Evolutionary conservation across 2,329 filamentous ascomycete species (phyloP).

Genomic region (Fusarium sp.): DNA sequence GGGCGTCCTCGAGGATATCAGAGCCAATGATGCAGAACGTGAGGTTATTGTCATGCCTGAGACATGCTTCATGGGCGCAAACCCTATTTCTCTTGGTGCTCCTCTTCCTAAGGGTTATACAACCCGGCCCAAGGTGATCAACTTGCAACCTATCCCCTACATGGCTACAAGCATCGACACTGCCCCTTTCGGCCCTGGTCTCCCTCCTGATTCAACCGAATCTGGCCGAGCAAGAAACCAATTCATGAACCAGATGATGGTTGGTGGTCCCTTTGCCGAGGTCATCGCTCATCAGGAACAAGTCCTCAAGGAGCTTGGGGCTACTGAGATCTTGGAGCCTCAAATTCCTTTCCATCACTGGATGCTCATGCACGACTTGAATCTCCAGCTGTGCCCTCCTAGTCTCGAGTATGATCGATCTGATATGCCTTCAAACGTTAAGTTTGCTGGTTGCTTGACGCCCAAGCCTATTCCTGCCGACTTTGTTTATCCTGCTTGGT

Average conservation of each 20-base stretch:
- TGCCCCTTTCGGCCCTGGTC: conserved; percentile 52
- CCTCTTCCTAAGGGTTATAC: conserved; percentile 53
- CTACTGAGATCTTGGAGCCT: conserved; percentile 31
- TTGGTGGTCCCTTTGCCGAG: conserved; percentile 37
- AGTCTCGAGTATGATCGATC: conserved; percentile 54
- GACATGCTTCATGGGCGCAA: conserved; percentile 50
- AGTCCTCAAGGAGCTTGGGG: conserved; percentile 47
- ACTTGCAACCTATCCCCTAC: conserved; percentile 54
- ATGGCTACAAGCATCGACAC: conserved; percentile 52
- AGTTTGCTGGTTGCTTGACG: conserved; percentile 57
- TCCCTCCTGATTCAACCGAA: conserved; percentile 53
- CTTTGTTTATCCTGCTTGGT: conserved; percentile 57
- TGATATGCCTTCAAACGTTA: conserved; percentile 53
- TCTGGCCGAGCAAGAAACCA: conserved; percentile 52
- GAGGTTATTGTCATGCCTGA: conserved; percentile 59
- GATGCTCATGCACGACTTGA: conserved; percentile 47
- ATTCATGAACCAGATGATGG: conserved; percentile 42
- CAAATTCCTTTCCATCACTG: conserved; percentile 45
- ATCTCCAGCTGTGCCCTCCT: conserved; percentile 53
- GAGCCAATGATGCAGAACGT: conserved; percentile 47
- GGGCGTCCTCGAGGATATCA: conserved; percentile 49
- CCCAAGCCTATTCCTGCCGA: conserved; percentile 45
- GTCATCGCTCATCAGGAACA: conserved; percentile 39
- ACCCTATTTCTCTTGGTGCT: conserved; percentile 53
- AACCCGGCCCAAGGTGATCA: conserved; percentile 52